phyloP scores from a whole-genome alignment of 495 filamentous ascomycete species.

The Clavariopsis aquatica region DNA sequence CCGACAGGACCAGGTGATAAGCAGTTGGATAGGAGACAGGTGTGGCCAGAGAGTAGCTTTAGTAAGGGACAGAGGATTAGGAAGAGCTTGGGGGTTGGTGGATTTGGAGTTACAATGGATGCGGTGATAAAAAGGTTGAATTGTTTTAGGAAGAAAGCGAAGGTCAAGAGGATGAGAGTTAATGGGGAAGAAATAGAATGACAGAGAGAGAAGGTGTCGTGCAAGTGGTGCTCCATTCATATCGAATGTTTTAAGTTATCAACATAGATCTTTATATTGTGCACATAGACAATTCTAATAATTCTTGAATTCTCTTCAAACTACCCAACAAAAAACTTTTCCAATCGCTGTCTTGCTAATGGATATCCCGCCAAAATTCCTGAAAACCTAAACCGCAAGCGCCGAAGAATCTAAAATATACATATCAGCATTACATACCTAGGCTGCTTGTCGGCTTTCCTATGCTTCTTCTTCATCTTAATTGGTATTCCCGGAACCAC shows the following conservation, averaged over 20 bases:
- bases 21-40: constrained; percentile 28
- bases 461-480: constrained; percentile 20
- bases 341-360: neutral
- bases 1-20: constrained; percentile 38
- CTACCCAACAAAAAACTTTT: neutral
- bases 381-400: neutral
- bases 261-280: too few relatives aligned
- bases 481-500: neutral
- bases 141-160: constrained; percentile 15
- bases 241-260: too few relatives aligned
- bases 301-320: too few relatives aligned
- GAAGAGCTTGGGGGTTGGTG: neutral
- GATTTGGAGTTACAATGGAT: neutral
- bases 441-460: neutral
- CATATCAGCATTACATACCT: neutral
- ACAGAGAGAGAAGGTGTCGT: neutral
- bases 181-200: constrained; percentile 12
- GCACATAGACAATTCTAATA: too few relatives aligned
- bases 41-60: constrained; percentile 29
- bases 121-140: neutral
- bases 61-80: constrained; percentile 17
- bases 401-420: neutral
- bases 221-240: too few relatives aligned
- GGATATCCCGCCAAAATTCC: neutral
- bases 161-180: constrained; percentile 16